These are phyloP conservation scores for Pseudonitzschia pungens DNA, from an alignment of 108 stramenopile species.

Conservation along the genomic window DNA sequence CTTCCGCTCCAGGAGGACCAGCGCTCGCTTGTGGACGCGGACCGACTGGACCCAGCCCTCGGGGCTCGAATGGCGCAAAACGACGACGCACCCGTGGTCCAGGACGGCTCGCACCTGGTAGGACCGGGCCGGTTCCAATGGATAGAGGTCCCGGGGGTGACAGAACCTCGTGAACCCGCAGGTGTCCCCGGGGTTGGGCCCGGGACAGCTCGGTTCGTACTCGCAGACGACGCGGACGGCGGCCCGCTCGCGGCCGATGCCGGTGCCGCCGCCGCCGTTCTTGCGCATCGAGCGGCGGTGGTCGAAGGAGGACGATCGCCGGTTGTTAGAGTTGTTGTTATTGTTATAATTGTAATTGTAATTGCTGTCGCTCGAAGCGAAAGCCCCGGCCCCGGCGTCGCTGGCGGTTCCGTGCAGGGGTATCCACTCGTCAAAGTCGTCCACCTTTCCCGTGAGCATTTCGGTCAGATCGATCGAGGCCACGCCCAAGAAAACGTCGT, in stretches of 20 bases:
- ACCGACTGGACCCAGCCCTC: constrained; percentile 79
- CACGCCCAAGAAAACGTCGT: constrained; percentile 69
- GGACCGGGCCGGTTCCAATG: constrained; percentile 42
- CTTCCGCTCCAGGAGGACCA: constrained; percentile 69
- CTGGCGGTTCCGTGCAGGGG: constrained; percentile 27
- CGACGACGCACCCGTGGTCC: constrained; percentile 61
- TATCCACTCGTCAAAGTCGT: constrained; percentile 72
- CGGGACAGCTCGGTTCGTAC: constrained; percentile 71
- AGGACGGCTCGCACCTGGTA: constrained; percentile 50
- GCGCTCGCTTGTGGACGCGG: constrained; percentile 61
- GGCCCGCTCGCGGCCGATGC: no score
- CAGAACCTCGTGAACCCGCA: constrained; percentile 71
- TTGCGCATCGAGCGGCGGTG: background rate
- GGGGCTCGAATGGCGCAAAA: constrained; percentile 58
- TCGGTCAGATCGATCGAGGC: constrained; percentile 62
- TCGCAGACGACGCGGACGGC: constrained; percentile 73
- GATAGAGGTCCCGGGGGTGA: constrained; percentile 63
- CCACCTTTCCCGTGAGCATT: constrained; percentile 65
- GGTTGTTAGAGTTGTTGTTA: background rate
- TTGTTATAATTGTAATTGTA: no score
- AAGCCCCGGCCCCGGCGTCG: no score
- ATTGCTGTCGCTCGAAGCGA: no score
- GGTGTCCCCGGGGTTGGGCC: constrained; percentile 64
- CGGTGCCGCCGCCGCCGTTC: background rate
- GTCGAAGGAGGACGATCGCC: background rate